Evolutionary conservation across 768 basidiomycete genomes (phyloP), one percentile per base, ranked within the genome.

Genomic region (Steccherinum ochraceum): DNA sequence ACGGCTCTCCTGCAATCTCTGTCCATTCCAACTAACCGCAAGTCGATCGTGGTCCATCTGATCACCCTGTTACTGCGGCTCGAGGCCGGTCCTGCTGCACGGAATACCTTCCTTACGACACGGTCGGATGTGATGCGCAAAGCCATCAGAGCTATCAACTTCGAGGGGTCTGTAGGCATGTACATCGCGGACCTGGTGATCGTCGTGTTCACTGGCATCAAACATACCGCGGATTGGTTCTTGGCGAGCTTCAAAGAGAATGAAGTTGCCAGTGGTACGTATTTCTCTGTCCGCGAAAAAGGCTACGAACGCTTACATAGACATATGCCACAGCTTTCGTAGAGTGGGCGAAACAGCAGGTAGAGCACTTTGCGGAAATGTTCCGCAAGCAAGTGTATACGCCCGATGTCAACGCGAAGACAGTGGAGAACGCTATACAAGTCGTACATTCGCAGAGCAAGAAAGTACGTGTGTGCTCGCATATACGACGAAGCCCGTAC

Each of bases 151-250:
- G 86, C 83, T 59, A 96, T 99, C 60, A 77, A 79, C 45, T 94
- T 93, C 56, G 92, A 95, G 57, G 94, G 95, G 2, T 83, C 93
- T 60, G 82, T 94, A 26, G 80, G 78, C 2, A 76, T 85, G 45
- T 98, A 95, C 60, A 78, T 98, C 45, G 85, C 82, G 26, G 91
- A 97, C 61, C 73, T 98, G 26, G 82, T 92, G 2, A 75, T 93
- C 40, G 89, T 98, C 0, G 81, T 86, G 52, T 98, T 98, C 60
- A 96, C 93, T 0, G 84, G 90, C 1, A 88, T 99, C 64, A 94
- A 96, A 64, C 92, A 98, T 62, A 96, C 94, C 1, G 91, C 91
- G 12, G 95, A 99, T 68, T 99, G 96, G 96, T 99, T 91, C 67
- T 73, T 97, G 58, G 85, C 87, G 0, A 93, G 92, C 51, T 99